phyloP scores from a whole-genome alignment of 73 alveolate species.

The Stentor roeselii region DNA sequence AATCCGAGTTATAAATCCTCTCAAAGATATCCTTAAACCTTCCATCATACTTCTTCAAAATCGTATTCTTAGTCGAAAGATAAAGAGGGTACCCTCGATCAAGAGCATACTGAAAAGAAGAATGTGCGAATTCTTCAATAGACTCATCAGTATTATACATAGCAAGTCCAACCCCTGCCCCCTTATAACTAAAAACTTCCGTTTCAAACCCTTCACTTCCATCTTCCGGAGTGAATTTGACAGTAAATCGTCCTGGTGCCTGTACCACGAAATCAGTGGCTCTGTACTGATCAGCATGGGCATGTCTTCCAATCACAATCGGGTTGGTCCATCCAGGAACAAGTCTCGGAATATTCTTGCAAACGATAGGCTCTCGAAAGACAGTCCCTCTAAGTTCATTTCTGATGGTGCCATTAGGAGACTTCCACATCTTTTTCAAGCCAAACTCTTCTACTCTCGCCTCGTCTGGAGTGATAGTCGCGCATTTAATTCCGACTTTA shows the following conservation, averaged over 20 bases:
- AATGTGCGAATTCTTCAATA: conserved; percentile 72
- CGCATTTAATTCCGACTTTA: conserved; percentile 89
- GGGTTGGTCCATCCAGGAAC: conserved; percentile 94
- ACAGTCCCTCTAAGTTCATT: conserved; percentile 87
- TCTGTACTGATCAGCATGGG: conserved; percentile 85
- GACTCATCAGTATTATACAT: conserved; percentile 88
- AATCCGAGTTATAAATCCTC: conserved; percentile 57
- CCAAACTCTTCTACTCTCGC: conserved; percentile 80
- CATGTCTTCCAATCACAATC: conserved; percentile 88
- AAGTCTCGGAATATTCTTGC: conserved; percentile 76
- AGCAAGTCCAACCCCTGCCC: conserved; percentile 76
- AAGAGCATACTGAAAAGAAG: conserved; percentile 75
- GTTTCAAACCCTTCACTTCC: conserved; percentile 50
- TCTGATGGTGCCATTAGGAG: conserved; percentile 92
- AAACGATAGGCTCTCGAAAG: conserved; percentile 86
- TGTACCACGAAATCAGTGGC: conserved; percentile 70
- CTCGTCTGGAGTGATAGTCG: conserved; percentile 92
- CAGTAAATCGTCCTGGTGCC: conserved; percentile 66
- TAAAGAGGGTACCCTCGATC: conserved; percentile 68
- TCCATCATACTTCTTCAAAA: conserved; percentile 85
- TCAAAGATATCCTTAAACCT: conserved; percentile 82
- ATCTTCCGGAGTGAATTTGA: conserved; percentile 64
- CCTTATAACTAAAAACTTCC: conserved; percentile 71
- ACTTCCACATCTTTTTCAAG: conserved; percentile 88
- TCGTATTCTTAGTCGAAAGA: conserved; percentile 84